Evolutionary conservation across 306 rosid species (phyloP).

Genomic region (Sechiopsis laciniata): DNA sequence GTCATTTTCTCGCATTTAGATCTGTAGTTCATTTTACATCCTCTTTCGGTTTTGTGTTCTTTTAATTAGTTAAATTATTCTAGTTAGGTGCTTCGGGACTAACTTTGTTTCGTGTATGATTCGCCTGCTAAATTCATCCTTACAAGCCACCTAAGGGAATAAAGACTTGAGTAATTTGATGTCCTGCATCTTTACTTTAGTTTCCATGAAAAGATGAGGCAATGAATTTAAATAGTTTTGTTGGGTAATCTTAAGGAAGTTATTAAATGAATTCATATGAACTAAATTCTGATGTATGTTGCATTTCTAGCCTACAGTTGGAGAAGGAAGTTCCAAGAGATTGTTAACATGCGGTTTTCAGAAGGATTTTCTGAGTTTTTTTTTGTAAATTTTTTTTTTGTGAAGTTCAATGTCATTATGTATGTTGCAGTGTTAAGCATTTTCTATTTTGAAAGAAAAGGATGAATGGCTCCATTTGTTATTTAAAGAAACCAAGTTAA

Average conservation of each 20-base stretch:
- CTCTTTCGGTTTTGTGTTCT: not conserved
- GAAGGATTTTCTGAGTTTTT: not conserved
- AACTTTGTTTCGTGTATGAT: not conserved
- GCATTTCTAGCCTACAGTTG: not conserved
- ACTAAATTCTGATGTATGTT: not conserved
- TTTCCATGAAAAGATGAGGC: not conserved
- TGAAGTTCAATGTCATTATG: not conserved
- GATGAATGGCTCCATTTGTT: not conserved
- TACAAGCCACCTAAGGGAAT: not conserved
- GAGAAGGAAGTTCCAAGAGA: not conserved
- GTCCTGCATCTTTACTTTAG: not conserved
- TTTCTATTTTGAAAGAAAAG: not conserved
- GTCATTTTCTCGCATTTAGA: not conserved
- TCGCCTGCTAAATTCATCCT: slow-evolving; percentile 1
- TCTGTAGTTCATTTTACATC: not conserved
- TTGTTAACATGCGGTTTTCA: not conserved
- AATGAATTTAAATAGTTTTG: not conserved
- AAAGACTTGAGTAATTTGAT: not conserved
- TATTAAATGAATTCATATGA: not conserved
- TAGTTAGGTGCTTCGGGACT: not conserved
- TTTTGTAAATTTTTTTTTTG: not conserved
- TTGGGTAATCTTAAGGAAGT: not conserved
- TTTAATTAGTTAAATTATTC: not conserved
- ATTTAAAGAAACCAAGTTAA: not conserved
- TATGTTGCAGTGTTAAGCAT: not conserved